Percentiles rank a stretch among this genome's conserved stretches.
phyloP scores from a whole-genome alignment of 257 asterid species.

The Salvia rosmarinus region DNA sequence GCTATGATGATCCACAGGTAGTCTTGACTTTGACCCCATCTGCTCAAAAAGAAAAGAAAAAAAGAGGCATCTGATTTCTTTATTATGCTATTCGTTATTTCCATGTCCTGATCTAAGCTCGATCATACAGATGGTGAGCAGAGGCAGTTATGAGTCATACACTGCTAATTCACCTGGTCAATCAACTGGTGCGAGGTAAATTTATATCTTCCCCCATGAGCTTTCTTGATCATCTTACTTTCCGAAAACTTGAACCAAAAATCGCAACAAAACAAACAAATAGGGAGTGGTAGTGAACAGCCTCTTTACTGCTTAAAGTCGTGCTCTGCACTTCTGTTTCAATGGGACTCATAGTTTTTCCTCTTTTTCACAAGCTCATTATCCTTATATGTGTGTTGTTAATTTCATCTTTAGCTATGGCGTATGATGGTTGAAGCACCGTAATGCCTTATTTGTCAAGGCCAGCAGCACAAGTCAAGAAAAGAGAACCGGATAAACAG shows the following conservation, averaged over 20 bases:
- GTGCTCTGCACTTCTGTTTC: not conserved
- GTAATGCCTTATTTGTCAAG: slow-evolving; percentile 39
- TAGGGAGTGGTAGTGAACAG: not conserved
- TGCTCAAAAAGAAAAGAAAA: no score
- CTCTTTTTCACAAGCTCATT: no score
- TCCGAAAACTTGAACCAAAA: not conserved
- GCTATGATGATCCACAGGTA: slow-evolving; percentile 70
- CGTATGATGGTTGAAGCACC: slow-evolving; percentile 43
- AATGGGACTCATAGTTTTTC: not conserved
- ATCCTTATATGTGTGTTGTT: no score
- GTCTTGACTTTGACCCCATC: not conserved
- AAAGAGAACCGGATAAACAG: slow-evolving; percentile 47
- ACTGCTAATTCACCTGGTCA: slow-evolving; percentile 53
- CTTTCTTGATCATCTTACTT: slow-evolving; percentile 1
- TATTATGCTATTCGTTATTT: not conserved
- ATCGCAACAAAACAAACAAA: not conserved
- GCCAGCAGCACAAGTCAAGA: slow-evolving; percentile 46
- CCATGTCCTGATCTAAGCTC: slow-evolving; percentile 20
- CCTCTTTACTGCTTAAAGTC: not conserved
- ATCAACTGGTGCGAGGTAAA: slow-evolving; percentile 59
- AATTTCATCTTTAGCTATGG: slow-evolving; percentile 44
- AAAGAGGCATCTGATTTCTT: no score
- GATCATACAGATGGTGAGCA: slow-evolving; percentile 56
- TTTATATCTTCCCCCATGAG: not conserved
- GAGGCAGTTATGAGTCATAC: slow-evolving; percentile 58